These are phyloP conservation scores for Phlegmacium glaucopus DNA, from an alignment of 768 basidiomycete species.

Conservation along the genomic window DNA sequence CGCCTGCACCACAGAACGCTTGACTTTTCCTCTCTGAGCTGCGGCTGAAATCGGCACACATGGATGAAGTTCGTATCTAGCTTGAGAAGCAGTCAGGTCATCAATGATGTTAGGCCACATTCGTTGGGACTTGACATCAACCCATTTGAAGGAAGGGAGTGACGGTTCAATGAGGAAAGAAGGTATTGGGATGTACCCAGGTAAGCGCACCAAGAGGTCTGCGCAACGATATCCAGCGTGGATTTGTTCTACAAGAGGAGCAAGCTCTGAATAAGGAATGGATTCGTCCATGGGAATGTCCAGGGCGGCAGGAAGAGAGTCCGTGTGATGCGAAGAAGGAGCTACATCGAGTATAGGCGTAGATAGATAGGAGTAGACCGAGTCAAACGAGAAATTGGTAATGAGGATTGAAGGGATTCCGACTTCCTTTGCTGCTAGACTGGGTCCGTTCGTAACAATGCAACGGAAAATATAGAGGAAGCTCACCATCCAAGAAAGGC, in stretches of 20 bases:
- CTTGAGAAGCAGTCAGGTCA: conserved; percentile 32
- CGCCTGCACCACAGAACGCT: conserved; percentile 42
- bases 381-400: conserved; percentile 85
- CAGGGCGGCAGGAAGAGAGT: conserved; percentile 13
- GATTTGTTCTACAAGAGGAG: conserved; percentile 63
- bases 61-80: conserved; percentile 33
- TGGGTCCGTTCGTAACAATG: conserved; percentile 19
- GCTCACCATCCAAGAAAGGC: conserved; percentile 76
- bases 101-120: conserved; percentile 45
- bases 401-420: conserved; percentile 69
- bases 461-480: neutral
- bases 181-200: conserved; percentile 75
- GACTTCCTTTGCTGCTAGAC: conserved; percentile 61
- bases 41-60: conserved; percentile 35
- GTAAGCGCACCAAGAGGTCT: conserved; percentile 65
- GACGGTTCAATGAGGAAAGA: conserved; percentile 52
- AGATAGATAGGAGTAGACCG: conserved; percentile 75
- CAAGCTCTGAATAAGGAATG: conserved; percentile 43
- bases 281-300: conserved; percentile 50
- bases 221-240: conserved; percentile 66
- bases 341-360: conserved; percentile 47
- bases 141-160: conserved; percentile 65
- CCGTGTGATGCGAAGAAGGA: conserved; percentile 12
- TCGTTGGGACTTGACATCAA: conserved; percentile 42
- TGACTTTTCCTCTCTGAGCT: conserved; percentile 17